Evolutionary conservation across 257 asterid species (phyloP).

Genomic region (Solanum peruvianum): DNA sequence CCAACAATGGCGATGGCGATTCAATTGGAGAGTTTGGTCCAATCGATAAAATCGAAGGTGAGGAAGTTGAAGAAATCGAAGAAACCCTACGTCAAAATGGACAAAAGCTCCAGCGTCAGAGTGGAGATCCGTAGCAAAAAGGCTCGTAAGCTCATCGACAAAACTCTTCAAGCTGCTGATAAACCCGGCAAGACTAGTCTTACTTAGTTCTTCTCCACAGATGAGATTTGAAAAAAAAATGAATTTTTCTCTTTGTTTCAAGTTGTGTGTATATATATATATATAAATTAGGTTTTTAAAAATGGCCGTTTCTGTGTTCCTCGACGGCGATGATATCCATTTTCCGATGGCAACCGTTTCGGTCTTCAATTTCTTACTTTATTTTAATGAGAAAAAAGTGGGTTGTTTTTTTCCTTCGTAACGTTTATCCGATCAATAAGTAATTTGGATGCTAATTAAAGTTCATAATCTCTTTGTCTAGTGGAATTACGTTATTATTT

Average conservation of each 20-base stretch:
- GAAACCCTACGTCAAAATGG: slow-evolving; percentile 83
- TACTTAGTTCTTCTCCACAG: neutral
- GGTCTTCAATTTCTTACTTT: neutral
- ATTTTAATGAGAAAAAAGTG: neutral
- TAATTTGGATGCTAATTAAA: neutral
- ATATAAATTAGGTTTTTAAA: neutral
- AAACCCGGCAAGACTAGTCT: slow-evolving; percentile 41
- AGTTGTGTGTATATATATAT: neutral
- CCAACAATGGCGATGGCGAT: neutral
- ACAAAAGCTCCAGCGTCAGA: slow-evolving; percentile 70
- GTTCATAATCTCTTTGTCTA: too few relatives aligned
- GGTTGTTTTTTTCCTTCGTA: neutral
- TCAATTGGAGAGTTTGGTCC: slow-evolving; percentile 49
- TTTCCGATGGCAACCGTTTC: neutral
- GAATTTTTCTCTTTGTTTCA: neutral
- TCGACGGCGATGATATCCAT: neutral
- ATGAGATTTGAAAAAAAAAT: neutral
- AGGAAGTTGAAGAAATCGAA: slow-evolving; percentile 55
- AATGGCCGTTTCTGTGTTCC: neutral
- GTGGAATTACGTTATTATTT: too few relatives aligned
- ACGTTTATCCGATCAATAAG: neutral
- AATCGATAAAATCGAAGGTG: slow-evolving; percentile 72
- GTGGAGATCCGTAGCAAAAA: slow-evolving; percentile 86
- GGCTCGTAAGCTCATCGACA: slow-evolving; percentile 67
- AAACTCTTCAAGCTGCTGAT: slow-evolving; percentile 78